Conservation (phyloP, 2,329 filamentous ascomycete species). For the Beauveria sp. region DNA sequence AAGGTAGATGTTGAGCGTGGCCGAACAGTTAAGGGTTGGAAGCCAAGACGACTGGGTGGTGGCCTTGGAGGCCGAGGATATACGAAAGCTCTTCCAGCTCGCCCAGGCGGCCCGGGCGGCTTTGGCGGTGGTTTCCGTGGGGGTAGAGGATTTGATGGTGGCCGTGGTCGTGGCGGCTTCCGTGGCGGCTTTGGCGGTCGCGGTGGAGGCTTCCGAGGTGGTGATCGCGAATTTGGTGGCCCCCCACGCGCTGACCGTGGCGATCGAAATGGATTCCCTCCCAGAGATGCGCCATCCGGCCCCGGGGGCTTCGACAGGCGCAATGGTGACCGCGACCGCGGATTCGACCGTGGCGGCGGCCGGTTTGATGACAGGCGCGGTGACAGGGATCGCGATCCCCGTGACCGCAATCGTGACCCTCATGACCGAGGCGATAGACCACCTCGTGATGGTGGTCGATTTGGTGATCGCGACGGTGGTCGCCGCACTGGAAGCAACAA, state of each 20-base stretch:
- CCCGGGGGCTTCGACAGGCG: slow-evolving; percentile 43
- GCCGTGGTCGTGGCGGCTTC: slow-evolving; percentile 36
- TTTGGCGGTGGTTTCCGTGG: slow-evolving; percentile 40
- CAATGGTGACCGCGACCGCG: slow-evolving; percentile 38
- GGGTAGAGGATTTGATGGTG: slow-evolving; percentile 39
- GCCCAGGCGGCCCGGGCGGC: slow-evolving; percentile 58
- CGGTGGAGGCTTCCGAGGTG: slow-evolving; percentile 44
- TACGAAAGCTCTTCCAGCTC: slow-evolving; percentile 69
- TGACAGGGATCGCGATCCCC: slow-evolving; percentile 36
- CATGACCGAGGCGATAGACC: slow-evolving; percentile 20
- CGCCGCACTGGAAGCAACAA: slow-evolving; percentile 69
- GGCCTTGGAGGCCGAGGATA: slow-evolving; percentile 89
- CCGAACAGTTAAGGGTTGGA: slow-evolving; percentile 89
- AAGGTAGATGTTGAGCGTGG: slow-evolving; percentile 95
- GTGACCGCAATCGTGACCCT: slow-evolving; percentile 18
- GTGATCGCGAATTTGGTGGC: slow-evolving; percentile 29
- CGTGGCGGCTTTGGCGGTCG: slow-evolving; percentile 32
- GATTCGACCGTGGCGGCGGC: slow-evolving; percentile 34
- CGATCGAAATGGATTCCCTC: slow-evolving; percentile 44
- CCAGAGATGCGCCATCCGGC: slow-evolving; percentile 53
- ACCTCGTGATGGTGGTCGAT: slow-evolving; percentile 35
- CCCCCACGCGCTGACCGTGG: slow-evolving; percentile 21
- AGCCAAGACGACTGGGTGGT: slow-evolving; percentile 82
- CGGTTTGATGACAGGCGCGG: slow-evolving; percentile 38
- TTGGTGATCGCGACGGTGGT: slow-evolving; percentile 33